Conservation (phyloP, 495 filamentous ascomycete species). For the Aspergillus sparsus region DNA sequence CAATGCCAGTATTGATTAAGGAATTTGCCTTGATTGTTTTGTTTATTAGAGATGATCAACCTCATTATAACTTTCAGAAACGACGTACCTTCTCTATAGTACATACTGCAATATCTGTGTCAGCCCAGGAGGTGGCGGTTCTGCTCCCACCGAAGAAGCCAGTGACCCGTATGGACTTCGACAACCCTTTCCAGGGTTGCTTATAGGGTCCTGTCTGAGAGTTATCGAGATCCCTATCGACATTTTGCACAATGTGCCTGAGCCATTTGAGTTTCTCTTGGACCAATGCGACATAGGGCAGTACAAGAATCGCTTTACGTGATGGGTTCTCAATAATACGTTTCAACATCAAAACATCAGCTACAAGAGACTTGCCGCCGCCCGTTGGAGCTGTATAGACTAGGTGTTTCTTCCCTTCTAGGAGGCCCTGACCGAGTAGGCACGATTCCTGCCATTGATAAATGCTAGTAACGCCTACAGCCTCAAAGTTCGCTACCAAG, state of each 20-base stretch:
- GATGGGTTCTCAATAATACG: slow-evolving; percentile 63
- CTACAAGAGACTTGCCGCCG: slow-evolving; percentile 78
- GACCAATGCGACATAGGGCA: slow-evolving; percentile 81
- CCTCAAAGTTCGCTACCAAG: slow-evolving; percentile 65
- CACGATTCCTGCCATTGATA: slow-evolving; percentile 87
- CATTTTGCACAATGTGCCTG: slow-evolving; percentile 64
- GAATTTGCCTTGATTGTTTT: slow-evolving; percentile 62
- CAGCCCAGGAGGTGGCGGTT: slow-evolving; percentile 64
- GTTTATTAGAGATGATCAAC: slow-evolving; percentile 1
- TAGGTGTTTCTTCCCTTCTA: slow-evolving; percentile 66
- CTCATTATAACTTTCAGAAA: neutral
- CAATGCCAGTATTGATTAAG: slow-evolving; percentile 74
- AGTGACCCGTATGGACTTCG: slow-evolving; percentile 58
- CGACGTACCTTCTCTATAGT: slow-evolving; percentile 76
- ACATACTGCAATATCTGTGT: slow-evolving; percentile 78
- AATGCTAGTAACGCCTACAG: slow-evolving; percentile 65
- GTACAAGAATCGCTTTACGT: slow-evolving; percentile 73
- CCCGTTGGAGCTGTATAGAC: slow-evolving; percentile 86
- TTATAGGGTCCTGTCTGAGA: slow-evolving; percentile 29
- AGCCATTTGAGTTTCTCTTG: slow-evolving; percentile 83
- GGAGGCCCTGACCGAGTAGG: slow-evolving; percentile 64
- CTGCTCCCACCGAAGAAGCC: slow-evolving; percentile 77
- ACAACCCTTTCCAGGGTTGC: slow-evolving; percentile 36
- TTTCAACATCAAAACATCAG: slow-evolving; percentile 74
- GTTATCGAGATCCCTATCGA: slow-evolving; percentile 49